These are phyloP conservation scores for Alternaria atra DNA, from an alignment of 2,329 filamentous ascomycete species.

Conservation along the genomic window DNA sequence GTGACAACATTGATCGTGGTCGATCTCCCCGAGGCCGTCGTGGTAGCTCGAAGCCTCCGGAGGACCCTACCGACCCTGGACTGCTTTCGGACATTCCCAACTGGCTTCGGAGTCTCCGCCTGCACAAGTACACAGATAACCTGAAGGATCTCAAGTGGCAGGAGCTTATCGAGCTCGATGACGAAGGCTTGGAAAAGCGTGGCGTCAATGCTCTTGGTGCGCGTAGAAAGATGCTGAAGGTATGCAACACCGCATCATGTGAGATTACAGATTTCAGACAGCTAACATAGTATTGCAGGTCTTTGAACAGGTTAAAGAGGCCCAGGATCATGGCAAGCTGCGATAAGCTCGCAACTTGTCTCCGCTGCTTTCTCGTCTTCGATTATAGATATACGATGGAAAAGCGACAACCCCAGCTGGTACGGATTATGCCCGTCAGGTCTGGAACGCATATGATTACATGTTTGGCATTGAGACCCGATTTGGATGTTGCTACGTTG, in stretches of 20 bases:
- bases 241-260: conserved; percentile 47
- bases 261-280: not conserved
- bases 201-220: conserved; percentile 96
- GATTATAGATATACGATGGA: conserved; percentile 36
- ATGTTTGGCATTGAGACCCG: conserved; percentile 21
- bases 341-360: conserved; percentile 33
- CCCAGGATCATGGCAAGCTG: conserved; percentile 56
- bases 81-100: conserved; percentile 94
- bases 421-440: conserved; percentile 37
- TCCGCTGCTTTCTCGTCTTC: conserved; percentile 6
- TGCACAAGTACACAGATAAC: conserved; percentile 99
- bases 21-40: conserved; percentile 90
- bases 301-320: conserved; percentile 90
- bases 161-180: conserved; percentile 89
- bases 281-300: conserved; percentile 65
- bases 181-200: conserved; percentile 89
- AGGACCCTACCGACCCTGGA: conserved; percentile 91
- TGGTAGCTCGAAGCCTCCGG: conserved; percentile 95
- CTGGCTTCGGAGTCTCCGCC: conserved; percentile 91
- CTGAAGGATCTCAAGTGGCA: conserved; percentile 97
- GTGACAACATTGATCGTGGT: conserved; percentile 88
- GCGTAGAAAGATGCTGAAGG: conserved; percentile 97
- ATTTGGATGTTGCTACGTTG: conserved; percentile 17
- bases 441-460: conserved; percentile 33
- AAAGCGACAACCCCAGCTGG: conserved; percentile 34